Conservation (phyloP, 1,139 yeast species). For the Nadsonia starkeyi-henricii region DNA sequence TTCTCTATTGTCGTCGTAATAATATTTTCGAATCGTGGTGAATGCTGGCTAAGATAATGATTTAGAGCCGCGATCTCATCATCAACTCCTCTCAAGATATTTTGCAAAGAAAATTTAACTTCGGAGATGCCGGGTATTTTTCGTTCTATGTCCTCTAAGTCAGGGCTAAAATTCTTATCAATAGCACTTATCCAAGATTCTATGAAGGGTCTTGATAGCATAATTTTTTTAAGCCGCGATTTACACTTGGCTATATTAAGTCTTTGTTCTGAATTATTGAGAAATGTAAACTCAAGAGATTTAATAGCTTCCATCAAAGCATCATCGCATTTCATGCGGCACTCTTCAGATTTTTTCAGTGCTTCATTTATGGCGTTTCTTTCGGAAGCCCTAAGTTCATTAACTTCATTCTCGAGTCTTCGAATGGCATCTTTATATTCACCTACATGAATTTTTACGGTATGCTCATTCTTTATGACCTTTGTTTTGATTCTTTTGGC, state of each 20-base stretch:
- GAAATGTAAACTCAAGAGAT: slow-evolving; percentile 12
- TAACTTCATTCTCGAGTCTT: slow-evolving; percentile 68
- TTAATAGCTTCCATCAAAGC: slow-evolving; percentile 15
- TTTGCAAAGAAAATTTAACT: not conserved
- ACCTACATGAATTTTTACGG: slow-evolving; percentile 74
- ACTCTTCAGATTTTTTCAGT: slow-evolving; percentile 11
- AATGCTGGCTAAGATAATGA: not conserved
- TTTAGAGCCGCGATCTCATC: not conserved
- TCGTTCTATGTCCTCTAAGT: not conserved
- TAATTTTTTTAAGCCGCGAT: not conserved
- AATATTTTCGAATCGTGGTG: not conserved
- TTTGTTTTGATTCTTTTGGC: slow-evolving; percentile 87
- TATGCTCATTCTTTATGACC: slow-evolving; percentile 58
- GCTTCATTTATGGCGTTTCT: slow-evolving; percentile 26
- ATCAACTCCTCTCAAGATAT: not conserved
- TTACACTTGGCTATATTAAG: not conserved
- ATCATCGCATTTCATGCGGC: slow-evolving; percentile 9
- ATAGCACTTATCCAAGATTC: not conserved
- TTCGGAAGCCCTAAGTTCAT: slow-evolving; percentile 49
- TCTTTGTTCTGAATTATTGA: slow-evolving; percentile 5
- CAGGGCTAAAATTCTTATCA: not conserved
- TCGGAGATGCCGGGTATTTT: not conserved
- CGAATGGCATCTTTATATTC: slow-evolving; percentile 77
- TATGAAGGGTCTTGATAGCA: not conserved
- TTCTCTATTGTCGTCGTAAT: not conserved